Conservation (phyloP, 2,329 filamentous ascomycete genomes). For the Venturia carpophila region DNA sequence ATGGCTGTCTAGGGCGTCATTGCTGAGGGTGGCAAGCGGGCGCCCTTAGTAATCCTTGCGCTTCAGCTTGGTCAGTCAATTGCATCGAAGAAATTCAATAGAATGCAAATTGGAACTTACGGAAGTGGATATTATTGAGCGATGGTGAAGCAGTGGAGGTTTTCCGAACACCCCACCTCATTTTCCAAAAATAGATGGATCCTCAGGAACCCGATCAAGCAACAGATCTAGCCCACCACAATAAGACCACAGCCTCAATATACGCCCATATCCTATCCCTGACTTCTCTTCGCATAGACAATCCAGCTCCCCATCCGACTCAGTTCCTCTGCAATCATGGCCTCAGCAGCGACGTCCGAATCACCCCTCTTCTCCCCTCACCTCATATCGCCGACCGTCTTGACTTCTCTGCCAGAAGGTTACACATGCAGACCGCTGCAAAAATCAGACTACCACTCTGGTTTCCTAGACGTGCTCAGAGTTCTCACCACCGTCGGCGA, state of each 20-base stretch:
- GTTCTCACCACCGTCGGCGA: conserved; percentile 92
- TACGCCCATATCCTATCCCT: background rate
- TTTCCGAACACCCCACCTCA: no score
- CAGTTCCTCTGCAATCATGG: background rate
- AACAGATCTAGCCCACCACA: background rate
- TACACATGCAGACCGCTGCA: conserved; percentile 78
- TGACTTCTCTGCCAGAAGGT: conserved; percentile 63
- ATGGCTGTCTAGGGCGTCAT: no score
- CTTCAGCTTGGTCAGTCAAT: no score
- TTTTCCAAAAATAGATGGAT: background rate
- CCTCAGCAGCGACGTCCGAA: conserved; percentile 3
- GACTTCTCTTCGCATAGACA: background rate
- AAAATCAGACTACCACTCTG: conserved; percentile 66
- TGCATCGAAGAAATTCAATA: no score
- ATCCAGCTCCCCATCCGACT: background rate
- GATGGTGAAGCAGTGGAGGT: no score
- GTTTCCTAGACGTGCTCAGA: conserved; percentile 84
- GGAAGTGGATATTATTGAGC: no score
- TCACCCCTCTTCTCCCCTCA: conserved; percentile 64
- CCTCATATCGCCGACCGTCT: conserved; percentile 70
- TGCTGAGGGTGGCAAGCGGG: no score
- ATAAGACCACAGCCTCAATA: background rate
- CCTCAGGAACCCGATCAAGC: background rate
- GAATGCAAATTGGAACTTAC: no score
- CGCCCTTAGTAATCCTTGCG: no score